Evolutionary conservation across 805 yeast species (phyloP), one percentile per base, ranked within the genome.

Genomic region (Metschnikowia aberdeeniae): DNA sequence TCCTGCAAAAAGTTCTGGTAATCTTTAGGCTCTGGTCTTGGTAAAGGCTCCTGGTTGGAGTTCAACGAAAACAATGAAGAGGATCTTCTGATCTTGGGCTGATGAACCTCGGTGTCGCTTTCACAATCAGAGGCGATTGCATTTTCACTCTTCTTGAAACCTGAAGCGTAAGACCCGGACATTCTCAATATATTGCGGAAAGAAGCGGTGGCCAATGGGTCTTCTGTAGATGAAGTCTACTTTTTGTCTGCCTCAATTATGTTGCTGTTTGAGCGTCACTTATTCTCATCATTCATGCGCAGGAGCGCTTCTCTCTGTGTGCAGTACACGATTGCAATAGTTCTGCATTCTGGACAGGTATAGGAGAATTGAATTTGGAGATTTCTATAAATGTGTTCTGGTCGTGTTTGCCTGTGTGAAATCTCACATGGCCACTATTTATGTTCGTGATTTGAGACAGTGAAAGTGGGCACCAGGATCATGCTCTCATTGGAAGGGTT

Each of bases 1-100:
- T 92, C 98, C 32, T 82, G 78, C 44, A 89, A 82, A 62, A 90
- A 89, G 37, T 84, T 87, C 49, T 77, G 74, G 58, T 88, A 83
- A 63, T 92, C 95, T 13, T 74, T 73, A 46, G 81, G 81, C 57
- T 85, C 87, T 8, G 93, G 92, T 36, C 86, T 83, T 9, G 89
- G 90, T 53, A 85, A 69, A 26, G 83, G 84, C 5, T 80, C 84
- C 50, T 68, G 69, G 46, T 65, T 65, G 50, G 81, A 68, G 58
- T 81, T 65, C 53, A 84, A 68, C 32, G 75, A 69, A 51, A 74
- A 60, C 64, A 78, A 46, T 54, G 84, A 79, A 13, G 83, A 72
- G 47, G 80, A 76, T 54, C 82, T 68, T 56, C 80, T 68, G 22
- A 75, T 56, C 38, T 52, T 52, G 17, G 61, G 62, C 5, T 22